Evolutionary conservation across 495 filamentous ascomycete species (phyloP), one percentile per base, ranked within the genome.

Genomic region (Lasiosphaeris hirsuta): DNA sequence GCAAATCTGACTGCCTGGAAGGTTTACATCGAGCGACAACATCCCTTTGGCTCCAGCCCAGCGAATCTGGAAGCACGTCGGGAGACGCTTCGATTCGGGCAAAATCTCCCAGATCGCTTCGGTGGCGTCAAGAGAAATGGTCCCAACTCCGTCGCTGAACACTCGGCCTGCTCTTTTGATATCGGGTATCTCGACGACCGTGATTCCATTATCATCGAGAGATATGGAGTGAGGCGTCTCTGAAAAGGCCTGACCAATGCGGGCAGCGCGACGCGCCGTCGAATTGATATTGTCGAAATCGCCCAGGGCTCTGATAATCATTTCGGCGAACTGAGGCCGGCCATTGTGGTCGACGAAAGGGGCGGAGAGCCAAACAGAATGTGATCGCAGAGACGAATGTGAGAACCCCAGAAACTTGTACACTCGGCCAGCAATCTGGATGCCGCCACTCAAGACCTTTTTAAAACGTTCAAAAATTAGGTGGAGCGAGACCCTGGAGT

Each of bases 191-290:
- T 51, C 11, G 44, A 66, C 39, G 6, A 75, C 60, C 0, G 46
- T 41, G 8, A 80, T 72, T 10, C 53, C 36, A n/a, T 70, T 42
- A 0, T 72, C 68, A 14, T 72, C 37, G 5, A 76, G 57, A 3
- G 72, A 61, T 1, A 89, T 62, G 0, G 78, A 60, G 23, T 81
- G 73, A 0, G 85, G 78, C 0, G 90, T 94, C 56, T 94, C 87
- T 0, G 89, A 88, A 51, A 94, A 94, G 0, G 88, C 85, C 63
- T 94, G 90, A 1, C 90, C 90, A 37, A 94, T 92, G 34, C 90
- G 76, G 0, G 90, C 90, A 0, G 90, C 90, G 53, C 87, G 90
- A 55, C 82, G 84, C 0, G 90, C 89, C 0, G 89, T 87, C 3
- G 77, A 86, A 4, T 70, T 72, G 42, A 94, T 87, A 0, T 70